Percentiles rank a stretch among this genome's conserved stretches.
phyloP scores from a whole-genome alignment of 805 yeast species.

The Helenozyma rhizophorensis region DNA sequence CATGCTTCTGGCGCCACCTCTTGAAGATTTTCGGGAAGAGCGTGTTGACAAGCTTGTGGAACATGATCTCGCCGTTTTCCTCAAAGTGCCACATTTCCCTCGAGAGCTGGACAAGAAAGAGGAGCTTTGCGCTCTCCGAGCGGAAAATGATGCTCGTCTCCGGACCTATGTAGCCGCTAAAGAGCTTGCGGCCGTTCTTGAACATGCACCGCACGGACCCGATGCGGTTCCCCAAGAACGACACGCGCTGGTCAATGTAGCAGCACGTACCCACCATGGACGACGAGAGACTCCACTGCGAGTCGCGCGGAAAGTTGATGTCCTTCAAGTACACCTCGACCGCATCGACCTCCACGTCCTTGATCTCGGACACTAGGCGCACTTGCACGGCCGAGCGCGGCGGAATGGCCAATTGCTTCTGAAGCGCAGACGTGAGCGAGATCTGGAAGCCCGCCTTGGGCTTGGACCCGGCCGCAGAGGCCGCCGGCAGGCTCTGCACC shows the following conservation, averaged over 20 bases:
- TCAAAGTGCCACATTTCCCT: constrained; percentile 98
- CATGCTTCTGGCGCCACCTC: constrained; percentile 79
- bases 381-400: constrained; percentile 65
- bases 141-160: constrained; percentile 80
- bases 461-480: constrained; percentile 3
- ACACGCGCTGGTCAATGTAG: constrained; percentile 58
- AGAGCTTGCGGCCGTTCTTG: constrained; percentile 60
- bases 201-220: constrained; percentile 61
- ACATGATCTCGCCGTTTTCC: constrained; percentile 91
- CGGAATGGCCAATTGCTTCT: constrained; percentile 56
- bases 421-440: constrained; percentile 59
- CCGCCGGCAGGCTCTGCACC: constrained; percentile 1
- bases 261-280: constrained; percentile 59
- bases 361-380: constrained; percentile 34
- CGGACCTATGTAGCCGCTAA: constrained; percentile 72
- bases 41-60: constrained; percentile 89
- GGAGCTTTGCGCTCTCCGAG: constrained; percentile 83
- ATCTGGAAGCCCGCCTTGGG: constrained; percentile 35
- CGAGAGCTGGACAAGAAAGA: constrained; percentile 82
- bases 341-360: constrained; percentile 67
- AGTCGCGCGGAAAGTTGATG: constrained; percentile 77
- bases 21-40: constrained; percentile 84
- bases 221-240: constrained; percentile 58
- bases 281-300: constrained; percentile 84
- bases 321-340: constrained; percentile 81